Evolutionary conservation across 441 rosid genomes (phyloP).

Genomic region (Gossypium laxum): DNA sequence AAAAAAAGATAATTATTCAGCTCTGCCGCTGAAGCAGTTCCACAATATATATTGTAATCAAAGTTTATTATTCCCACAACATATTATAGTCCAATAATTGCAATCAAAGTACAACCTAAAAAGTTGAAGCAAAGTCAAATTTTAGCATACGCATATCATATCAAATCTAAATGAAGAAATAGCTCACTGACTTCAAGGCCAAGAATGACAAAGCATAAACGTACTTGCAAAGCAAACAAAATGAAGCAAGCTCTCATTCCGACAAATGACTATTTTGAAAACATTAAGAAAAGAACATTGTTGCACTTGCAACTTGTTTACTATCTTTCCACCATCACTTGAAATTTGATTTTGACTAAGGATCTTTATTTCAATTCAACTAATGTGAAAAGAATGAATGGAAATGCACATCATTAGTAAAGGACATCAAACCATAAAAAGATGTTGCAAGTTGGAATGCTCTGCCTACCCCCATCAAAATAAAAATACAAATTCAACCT

Average conservation of each 20-base stretch:
- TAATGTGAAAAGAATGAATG: neutral
- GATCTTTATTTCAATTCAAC: neutral
- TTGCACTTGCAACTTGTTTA: neutral
- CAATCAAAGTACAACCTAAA: neutral
- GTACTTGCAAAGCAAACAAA: neutral
- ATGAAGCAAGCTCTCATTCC: constrained; percentile 3
- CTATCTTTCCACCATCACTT: neutral
- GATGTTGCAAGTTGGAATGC: neutral
- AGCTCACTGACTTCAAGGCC: neutral
- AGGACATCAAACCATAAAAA: constrained; percentile 2
- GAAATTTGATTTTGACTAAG: neutral
- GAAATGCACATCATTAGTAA: neutral
- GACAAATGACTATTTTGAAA: neutral
- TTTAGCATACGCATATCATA: neutral
- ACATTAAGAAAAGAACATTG: neutral
- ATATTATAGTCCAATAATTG: neutral
- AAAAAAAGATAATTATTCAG: neutral
- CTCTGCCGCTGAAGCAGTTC: neutral
- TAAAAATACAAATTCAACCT: neutral
- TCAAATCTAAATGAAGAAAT: neutral
- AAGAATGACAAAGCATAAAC: neutral
- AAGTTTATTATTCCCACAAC: neutral
- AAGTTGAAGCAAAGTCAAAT: neutral
- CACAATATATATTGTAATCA: neutral
- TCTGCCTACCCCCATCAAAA: neutral